Conservation (phyloP, 495 filamentous ascomycete genomes). For the Astrothelium subdiscretum region DNA sequence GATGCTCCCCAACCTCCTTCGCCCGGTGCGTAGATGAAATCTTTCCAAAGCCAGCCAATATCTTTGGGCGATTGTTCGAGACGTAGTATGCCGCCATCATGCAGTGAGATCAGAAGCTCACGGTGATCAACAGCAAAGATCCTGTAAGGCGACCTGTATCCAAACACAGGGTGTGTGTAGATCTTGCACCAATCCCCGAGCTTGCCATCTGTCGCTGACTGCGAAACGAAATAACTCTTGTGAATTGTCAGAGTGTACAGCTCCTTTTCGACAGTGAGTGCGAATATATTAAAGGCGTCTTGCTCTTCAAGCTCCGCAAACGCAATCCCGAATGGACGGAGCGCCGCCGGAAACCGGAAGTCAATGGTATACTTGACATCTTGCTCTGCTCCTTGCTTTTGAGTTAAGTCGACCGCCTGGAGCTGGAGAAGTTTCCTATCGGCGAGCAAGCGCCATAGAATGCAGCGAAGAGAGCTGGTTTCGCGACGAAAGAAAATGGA, state of each 20-base stretch:
- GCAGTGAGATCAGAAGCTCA: conserved; percentile 66
- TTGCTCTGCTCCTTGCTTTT: conserved; percentile 37
- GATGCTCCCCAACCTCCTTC: conserved; percentile 67
- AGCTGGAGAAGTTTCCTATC: conserved; percentile 70
- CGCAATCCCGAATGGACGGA: conserved; percentile 63
- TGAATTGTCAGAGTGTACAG: conserved; percentile 66
- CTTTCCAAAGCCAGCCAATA: conserved; percentile 64
- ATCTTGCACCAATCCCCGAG: conserved; percentile 66
- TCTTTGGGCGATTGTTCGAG: conserved; percentile 54
- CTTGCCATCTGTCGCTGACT: conserved; percentile 55
- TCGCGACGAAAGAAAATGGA: conserved; percentile 74
- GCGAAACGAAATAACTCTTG: conserved; percentile 65
- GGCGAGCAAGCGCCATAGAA: conserved; percentile 83
- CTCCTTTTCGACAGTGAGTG: conserved; percentile 63
- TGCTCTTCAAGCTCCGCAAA: conserved; percentile 68
- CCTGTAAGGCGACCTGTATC: conserved; percentile 68
- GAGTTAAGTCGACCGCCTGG: conserved; percentile 69
- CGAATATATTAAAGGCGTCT: conserved; percentile 69
- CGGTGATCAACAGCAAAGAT: conserved; percentile 59
- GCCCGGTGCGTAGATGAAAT: conserved; percentile 52
- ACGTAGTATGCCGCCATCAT: conserved; percentile 69
- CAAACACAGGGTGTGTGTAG: conserved; percentile 56
- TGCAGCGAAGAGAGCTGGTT: conserved; percentile 62
- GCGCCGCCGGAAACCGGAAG: conserved; percentile 60
- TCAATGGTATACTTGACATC: conserved; percentile 51